Percentiles rank a stretch among this genome's conserved stretches.
Evolutionary conservation across 2,329 filamentous ascomycete species (phyloP).

Genomic region (Neofusicoccum umdonicola): DNA sequence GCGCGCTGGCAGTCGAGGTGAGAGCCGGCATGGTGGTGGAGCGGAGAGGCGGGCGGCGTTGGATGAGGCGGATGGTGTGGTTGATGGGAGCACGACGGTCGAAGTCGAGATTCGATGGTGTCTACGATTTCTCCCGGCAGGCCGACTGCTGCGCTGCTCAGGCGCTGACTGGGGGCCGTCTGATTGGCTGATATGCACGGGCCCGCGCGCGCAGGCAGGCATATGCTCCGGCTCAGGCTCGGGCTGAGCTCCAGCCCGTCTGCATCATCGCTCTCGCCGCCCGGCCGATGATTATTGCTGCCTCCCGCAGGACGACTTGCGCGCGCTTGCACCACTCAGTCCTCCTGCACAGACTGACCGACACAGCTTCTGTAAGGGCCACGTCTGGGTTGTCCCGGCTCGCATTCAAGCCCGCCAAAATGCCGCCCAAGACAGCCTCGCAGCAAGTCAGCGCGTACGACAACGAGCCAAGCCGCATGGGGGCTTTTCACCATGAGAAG

Average conservation of each 20-base stretch:
- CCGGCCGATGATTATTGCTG: background rate
- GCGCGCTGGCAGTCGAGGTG: slow-evolving; percentile 45
- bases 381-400: background rate
- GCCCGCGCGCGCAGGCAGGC: background rate
- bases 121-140: slow-evolving; percentile 12
- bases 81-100: slow-evolving; percentile 21
- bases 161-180: background rate
- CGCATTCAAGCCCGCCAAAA: background rate
- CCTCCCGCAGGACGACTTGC: background rate
- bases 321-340: background rate
- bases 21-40: slow-evolving; percentile 48
- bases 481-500: background rate
- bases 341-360: background rate
- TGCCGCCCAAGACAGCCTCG: slow-evolving; percentile 10
- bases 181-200: background rate
- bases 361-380: background rate
- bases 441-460: slow-evolving; percentile 6
- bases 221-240: background rate
- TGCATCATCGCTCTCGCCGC: background rate
- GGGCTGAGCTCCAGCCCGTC: background rate
- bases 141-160: background rate
- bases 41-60: slow-evolving; percentile 23
- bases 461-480: background rate
- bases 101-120: slow-evolving; percentile 14
- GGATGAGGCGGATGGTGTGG: slow-evolving; percentile 23